A percentile compares a stretch with the other conserved stretches of the same genome.
Conservation (phyloP, 257 asterid genomes). For the Penstemon davidsonii region DNA sequence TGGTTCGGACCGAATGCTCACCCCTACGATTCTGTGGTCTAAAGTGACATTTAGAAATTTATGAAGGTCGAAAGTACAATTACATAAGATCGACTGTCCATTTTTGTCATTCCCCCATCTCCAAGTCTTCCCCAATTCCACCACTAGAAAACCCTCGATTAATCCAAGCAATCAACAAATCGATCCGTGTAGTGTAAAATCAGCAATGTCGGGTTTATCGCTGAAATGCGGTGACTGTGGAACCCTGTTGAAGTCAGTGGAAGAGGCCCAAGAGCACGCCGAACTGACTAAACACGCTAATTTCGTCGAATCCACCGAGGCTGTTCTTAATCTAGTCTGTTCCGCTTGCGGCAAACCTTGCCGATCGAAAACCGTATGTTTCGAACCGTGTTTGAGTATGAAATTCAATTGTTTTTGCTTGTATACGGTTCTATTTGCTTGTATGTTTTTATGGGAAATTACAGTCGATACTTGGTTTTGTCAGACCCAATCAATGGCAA, state of each 20-base stretch:
- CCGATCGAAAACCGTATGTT: constrained; percentile 82
- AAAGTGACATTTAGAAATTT: too few relatives aligned
- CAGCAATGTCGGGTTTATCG: constrained; percentile 79
- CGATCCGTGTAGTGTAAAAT: not conserved
- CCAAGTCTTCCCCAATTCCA: not conserved
- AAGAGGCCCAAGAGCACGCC: constrained; percentile 98
- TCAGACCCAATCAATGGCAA: too few relatives aligned
- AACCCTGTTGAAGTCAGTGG: constrained; percentile 76
- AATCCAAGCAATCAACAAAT: not conserved
- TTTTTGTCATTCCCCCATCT: not conserved
- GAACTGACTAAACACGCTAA: constrained; percentile 78
- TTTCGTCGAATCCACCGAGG: constrained; percentile 84
- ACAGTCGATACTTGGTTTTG: too few relatives aligned
- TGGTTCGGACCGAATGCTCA: too few relatives aligned
- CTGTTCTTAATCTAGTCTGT: constrained; percentile 86
- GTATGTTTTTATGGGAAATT: too few relatives aligned
- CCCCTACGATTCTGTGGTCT: too few relatives aligned
- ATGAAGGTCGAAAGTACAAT: too few relatives aligned
- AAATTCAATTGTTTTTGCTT: not conserved
- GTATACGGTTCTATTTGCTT: not conserved
- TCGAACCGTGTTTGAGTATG: not conserved
- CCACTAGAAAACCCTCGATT: not conserved
- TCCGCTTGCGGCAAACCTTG: constrained; percentile 85
- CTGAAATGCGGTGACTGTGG: constrained; percentile 95
- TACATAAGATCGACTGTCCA: too few relatives aligned